These are phyloP conservation scores for Blastocystis sp. DNA, from an alignment of 352 stramenopile genomes.

Conservation along the genomic window DNA sequence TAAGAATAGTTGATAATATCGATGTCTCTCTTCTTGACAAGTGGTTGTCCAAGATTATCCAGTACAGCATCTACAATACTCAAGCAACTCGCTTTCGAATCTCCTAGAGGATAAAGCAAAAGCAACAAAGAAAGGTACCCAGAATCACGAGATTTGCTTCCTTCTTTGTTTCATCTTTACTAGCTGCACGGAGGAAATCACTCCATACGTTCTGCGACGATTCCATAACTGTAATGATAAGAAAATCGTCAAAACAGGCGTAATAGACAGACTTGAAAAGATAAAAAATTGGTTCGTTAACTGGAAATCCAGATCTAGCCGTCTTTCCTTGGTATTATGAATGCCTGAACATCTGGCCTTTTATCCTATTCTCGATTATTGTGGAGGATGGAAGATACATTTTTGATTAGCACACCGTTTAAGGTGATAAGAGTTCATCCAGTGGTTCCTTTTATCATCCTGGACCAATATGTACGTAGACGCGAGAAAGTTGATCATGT, in stretches of 20 bases:
- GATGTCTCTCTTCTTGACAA: constrained; percentile 35
- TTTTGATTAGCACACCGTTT: constrained; percentile 47
- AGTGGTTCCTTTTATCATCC: constrained; percentile 44
- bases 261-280: neutral
- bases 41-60: constrained; percentile 19
- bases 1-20: constrained; percentile 47
- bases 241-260: neutral
- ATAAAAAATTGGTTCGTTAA: neutral
- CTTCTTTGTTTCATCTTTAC: constrained; percentile 23
- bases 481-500: neutral
- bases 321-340: neutral
- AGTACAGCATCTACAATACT: neutral
- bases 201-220: constrained; percentile 3
- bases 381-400: constrained; percentile 39
- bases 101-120: neutral
- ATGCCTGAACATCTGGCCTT: neutral
- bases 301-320: neutral
- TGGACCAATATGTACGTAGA: constrained; percentile 40
- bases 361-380: neutral
- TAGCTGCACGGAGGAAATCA: neutral
- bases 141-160: constrained; percentile 27
- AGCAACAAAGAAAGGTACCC: neutral
- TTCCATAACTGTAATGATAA: neutral
- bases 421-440: constrained; percentile 48
- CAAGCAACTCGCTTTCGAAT: neutral